Percentiles rank a stretch among this genome's conserved stretches.
These are phyloP conservation scores for Amanita bisporigera DNA, from an alignment of 1,284 basidiomycete species.

Conservation along the genomic window DNA sequence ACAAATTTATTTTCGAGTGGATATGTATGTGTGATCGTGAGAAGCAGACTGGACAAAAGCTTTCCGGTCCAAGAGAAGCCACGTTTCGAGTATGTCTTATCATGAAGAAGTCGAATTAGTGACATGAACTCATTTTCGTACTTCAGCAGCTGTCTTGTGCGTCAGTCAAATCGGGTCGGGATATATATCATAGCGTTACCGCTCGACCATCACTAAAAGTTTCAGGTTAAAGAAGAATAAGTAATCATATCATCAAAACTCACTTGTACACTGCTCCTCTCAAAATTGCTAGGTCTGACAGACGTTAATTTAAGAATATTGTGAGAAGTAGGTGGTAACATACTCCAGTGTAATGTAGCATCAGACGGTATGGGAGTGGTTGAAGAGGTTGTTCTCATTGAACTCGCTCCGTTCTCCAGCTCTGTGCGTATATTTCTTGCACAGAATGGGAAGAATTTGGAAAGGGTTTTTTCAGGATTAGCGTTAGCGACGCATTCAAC, in stretches of 20 bases:
- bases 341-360: conserved; percentile 90
- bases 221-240: conserved; percentile 3
- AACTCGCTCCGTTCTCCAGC: conserved; percentile 87
- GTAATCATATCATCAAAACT: conserved; percentile 34
- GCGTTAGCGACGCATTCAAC: conserved; percentile 88
- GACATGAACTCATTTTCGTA: conserved; percentile 70
- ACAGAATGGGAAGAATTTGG: conserved; percentile 79
- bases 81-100: conserved; percentile 80
- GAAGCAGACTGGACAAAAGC: conserved; percentile 75
- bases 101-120: conserved; percentile 69
- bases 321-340: conserved; percentile 31
- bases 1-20: conserved; percentile 85
- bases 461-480: conserved; percentile 77
- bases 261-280: conserved; percentile 74
- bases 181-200: conserved; percentile 46
- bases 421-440: conserved; percentile 75
- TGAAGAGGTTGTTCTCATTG: conserved; percentile 79
- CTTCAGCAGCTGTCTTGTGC: conserved; percentile 55
- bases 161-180: not conserved
- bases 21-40: conserved; percentile 84
- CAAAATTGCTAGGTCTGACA: conserved; percentile 67
- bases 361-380: conserved; percentile 79
- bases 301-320: not conserved
- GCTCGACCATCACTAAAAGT: conserved; percentile 61
- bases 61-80: conserved; percentile 86